These are phyloP conservation scores for Allium sativum DNA, from an alignment of 106 monocot genomes.

Conservation along the genomic window DNA sequence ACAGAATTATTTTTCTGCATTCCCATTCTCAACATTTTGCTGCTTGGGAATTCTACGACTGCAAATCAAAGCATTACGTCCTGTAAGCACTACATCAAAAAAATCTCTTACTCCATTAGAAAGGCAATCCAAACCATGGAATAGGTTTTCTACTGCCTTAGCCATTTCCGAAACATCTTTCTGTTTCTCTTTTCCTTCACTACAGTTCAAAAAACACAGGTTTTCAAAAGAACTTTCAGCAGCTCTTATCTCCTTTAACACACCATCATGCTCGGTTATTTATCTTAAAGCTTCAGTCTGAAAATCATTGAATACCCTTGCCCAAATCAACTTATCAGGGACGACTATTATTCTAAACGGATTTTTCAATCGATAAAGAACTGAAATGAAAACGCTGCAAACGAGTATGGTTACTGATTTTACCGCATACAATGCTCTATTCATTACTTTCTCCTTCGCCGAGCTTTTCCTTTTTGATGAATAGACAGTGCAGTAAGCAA, in stretches of 20 bases:
- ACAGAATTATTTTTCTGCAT: too few species aligned
- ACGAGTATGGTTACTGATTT: constrained; percentile 52
- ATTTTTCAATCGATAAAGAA: constrained; percentile 28
- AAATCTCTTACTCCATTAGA: constrained; percentile 48
- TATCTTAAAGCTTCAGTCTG: constrained; percentile 29
- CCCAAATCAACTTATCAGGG: constrained; percentile 52
- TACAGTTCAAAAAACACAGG: too few species aligned
- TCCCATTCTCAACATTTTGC: too few species aligned
- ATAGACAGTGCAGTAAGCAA: constrained; percentile 22
- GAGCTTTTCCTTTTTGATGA: constrained; percentile 46
- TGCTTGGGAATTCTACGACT: constrained; percentile 32
- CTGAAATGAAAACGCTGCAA: constrained; percentile 32
- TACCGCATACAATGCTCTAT: constrained; percentile 60
- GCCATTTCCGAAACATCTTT: too few species aligned
- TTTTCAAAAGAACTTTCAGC: constrained; percentile 28
- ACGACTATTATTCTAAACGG: constrained; percentile 37
- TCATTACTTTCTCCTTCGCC: constrained; percentile 56
- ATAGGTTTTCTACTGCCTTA: constrained; percentile 14
- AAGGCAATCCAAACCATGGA: constrained; percentile 35
- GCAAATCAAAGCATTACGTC: constrained; percentile 63
- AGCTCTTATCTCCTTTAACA: constrained; percentile 59
- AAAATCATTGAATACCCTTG: constrained; percentile 40
- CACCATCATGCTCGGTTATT: constrained; percentile 8
- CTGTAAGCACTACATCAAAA: constrained; percentile 52
- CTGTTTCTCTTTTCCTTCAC: neutral